phyloP scores from a whole-genome alignment of 495 filamentous ascomycete genomes.

The Aspergillus campestris region DNA sequence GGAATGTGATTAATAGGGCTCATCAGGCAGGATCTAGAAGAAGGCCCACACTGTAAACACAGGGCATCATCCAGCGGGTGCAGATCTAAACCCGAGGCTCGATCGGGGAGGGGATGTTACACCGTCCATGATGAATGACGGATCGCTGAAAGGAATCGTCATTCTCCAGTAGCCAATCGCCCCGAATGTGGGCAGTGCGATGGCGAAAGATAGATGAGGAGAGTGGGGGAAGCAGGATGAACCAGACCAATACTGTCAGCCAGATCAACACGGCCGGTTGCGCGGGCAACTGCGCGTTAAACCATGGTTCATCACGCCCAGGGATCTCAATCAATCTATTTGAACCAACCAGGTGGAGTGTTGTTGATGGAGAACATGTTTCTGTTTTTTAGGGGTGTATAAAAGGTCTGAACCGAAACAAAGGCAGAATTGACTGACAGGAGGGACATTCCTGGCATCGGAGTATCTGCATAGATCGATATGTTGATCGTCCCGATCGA shows the following conservation, averaged over 20 bases:
- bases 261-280: constrained; percentile 16
- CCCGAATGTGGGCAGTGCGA: constrained; percentile 3
- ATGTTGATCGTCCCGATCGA: too few relatives aligned
- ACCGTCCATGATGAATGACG: too few relatives aligned
- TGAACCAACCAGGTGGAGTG: not conserved
- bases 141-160: not conserved
- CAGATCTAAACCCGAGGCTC: constrained; percentile 5
- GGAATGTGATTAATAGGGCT: not conserved
- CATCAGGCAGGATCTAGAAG: not conserved
- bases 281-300: constrained; percentile 9
- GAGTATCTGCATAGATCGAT: too few relatives aligned
- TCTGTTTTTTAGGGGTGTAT: not conserved
- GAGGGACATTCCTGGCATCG: too few relatives aligned
- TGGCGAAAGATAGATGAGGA: constrained; percentile 7
- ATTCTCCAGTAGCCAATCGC: constrained; percentile 3
- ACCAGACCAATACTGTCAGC: too few relatives aligned
- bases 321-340: constrained; percentile 1
- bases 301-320: constrained; percentile 1
- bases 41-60: constrained; percentile 7
- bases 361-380: not conserved
- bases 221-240: not conserved
- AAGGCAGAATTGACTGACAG: too few relatives aligned
- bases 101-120: too few relatives aligned
- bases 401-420: too few relatives aligned
- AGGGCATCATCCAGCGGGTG: constrained; percentile 4